Conservation (phyloP, 2,329 filamentous ascomycete species). For the Trichothecium sympodiale region DNA sequence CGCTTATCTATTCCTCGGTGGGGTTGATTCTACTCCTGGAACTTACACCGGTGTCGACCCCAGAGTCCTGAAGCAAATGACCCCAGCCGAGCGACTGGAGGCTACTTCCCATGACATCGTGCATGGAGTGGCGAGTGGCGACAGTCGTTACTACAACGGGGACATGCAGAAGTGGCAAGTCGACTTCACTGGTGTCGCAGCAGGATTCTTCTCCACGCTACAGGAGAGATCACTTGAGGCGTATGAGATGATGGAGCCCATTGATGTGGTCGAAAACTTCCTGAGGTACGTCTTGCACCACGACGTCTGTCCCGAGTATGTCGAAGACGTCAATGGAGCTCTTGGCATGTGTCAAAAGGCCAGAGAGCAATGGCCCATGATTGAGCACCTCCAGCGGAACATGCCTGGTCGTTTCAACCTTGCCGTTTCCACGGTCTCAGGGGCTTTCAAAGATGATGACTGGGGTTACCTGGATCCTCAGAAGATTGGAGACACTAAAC, state of each 20-base stretch:
- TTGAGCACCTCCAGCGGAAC: slow-evolving; percentile 34
- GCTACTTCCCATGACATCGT: slow-evolving; percentile 54
- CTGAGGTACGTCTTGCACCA: slow-evolving; percentile 79
- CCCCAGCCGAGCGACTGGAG: slow-evolving; percentile 48
- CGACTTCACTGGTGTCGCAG: slow-evolving; percentile 68
- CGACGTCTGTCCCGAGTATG: slow-evolving; percentile 75
- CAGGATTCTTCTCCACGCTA: slow-evolving; percentile 60
- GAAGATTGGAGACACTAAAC: background rate
- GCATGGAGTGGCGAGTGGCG: slow-evolving; percentile 17
- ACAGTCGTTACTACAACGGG: slow-evolving; percentile 37
- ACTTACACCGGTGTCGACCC: slow-evolving; percentile 49
- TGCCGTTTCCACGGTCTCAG: slow-evolving; percentile 61
- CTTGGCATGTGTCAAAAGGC: slow-evolving; percentile 56
- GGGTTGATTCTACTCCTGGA: slow-evolving; percentile 49
- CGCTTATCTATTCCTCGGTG: slow-evolving; percentile 74
- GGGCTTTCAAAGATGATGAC: slow-evolving; percentile 18
- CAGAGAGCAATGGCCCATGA: slow-evolving; percentile 52
- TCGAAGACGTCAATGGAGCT: slow-evolving; percentile 53
- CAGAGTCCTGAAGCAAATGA: slow-evolving; percentile 42
- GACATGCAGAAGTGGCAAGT: slow-evolving; percentile 55
- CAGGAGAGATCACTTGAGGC: slow-evolving; percentile 44
- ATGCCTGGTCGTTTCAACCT: slow-evolving; percentile 74
- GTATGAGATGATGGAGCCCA: slow-evolving; percentile 41
- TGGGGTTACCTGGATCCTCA: slow-evolving; percentile 23
- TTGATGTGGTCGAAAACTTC: slow-evolving; percentile 70